These are phyloP conservation scores for Saccharomycopsis javanensis DNA, from an alignment of 805 yeast genomes.

Conservation along the genomic window DNA sequence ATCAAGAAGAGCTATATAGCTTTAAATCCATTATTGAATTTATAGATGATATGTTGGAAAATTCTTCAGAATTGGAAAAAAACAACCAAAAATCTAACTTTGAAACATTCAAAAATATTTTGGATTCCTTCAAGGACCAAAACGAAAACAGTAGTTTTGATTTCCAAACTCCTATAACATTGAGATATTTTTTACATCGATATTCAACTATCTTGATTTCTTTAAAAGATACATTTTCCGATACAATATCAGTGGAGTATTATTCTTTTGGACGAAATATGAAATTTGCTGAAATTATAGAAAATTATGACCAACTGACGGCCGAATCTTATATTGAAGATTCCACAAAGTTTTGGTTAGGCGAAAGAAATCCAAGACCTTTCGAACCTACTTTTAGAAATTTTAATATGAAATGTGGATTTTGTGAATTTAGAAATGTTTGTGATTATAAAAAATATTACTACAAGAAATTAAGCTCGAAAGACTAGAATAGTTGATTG, in stretches of 20 bases:
- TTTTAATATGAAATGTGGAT: conserved; percentile 35
- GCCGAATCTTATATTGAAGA: conserved; percentile 26
- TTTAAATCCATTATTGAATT: background rate
- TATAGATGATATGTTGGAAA: background rate
- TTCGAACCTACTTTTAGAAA: conserved; percentile 29
- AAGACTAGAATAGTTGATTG: background rate
- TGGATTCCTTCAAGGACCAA: background rate
- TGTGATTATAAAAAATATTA: conserved; percentile 32
- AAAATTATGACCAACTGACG: conserved; percentile 29
- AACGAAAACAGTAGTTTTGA: background rate
- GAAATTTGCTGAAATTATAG: conserved; percentile 34
- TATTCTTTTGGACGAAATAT: conserved; percentile 37
- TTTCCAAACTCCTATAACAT: conserved; percentile 50
- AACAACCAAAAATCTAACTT: background rate
- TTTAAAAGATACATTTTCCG: conserved; percentile 28
- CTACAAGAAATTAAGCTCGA: background rate
- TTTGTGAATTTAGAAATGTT: conserved; percentile 41
- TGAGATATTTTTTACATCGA: conserved; percentile 47
- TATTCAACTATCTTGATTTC: conserved; percentile 37
- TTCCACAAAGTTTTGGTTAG: conserved; percentile 49
- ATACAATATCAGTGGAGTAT: conserved; percentile 34
- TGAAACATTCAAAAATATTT: background rate
- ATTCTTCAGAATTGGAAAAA: background rate
- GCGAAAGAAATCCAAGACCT: conserved; percentile 40
- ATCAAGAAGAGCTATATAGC: background rate